phyloP scores from a whole-genome alignment of 1,139 yeast genomes.

The Entelexis paramagnoliae region DNA sequence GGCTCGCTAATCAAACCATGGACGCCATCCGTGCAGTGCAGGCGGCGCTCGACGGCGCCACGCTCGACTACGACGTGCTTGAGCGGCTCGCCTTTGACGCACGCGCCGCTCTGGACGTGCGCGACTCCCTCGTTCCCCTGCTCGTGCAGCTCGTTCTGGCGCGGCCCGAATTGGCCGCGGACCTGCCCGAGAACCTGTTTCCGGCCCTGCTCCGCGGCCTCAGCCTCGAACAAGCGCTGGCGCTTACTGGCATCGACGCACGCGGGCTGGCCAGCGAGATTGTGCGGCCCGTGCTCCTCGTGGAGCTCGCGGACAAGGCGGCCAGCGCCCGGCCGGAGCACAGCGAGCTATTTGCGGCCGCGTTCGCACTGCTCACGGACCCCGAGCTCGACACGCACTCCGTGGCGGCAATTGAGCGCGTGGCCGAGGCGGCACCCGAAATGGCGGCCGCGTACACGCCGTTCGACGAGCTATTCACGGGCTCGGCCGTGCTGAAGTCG shows the following conservation, averaged over 20 bases:
- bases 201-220: conserved; percentile 14
- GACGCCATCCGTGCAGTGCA: conserved; percentile 9
- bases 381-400: conserved; percentile 15
- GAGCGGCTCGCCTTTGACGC: conserved; percentile 12
- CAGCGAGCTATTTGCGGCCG: conserved; percentile 6
- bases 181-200: conserved; percentile 19
- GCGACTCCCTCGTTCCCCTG: conserved; percentile 15
- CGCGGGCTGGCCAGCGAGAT: conserved; percentile 8
- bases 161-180: conserved; percentile 12
- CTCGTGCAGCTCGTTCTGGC: conserved; percentile 13
- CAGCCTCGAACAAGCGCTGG: conserved; percentile 14
- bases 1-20: neutral
- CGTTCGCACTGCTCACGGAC: conserved; percentile 13
- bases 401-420: conserved; percentile 17
- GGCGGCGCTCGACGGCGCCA: conserved; percentile 13
- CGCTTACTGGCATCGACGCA: conserved; percentile 11
- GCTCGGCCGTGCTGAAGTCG: conserved; percentile 16
- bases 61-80: conserved; percentile 15
- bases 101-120: conserved; percentile 1
- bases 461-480: conserved; percentile 16
- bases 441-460: conserved; percentile 12
- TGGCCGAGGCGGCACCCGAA: conserved; percentile 13
- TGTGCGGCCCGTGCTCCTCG: conserved; percentile 12
- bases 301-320: conserved; percentile 5
- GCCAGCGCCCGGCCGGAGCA: neutral